phyloP scores from a whole-genome alignment of 208 protist genomes.

The Acanthamoeba sp. region DNA sequence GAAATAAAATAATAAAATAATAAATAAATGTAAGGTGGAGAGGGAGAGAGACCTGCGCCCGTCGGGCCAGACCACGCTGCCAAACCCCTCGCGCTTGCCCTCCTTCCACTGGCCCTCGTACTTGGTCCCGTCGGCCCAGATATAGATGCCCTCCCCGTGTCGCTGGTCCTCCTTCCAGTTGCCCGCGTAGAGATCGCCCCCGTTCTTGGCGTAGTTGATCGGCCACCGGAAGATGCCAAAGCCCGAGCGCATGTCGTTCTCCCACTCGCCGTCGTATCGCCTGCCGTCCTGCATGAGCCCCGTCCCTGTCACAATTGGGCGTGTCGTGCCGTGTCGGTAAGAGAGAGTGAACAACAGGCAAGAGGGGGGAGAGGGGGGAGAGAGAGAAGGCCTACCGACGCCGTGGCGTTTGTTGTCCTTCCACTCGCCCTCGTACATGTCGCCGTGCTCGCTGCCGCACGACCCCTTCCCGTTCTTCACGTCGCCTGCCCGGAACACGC shows the following conservation, averaged over 20 bases:
- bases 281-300: slow-evolving; percentile 25
- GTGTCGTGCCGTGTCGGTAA: too few relatives aligned
- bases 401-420: slow-evolving; percentile 40
- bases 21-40: neutral
- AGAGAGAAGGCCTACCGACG: neutral
- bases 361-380: too few relatives aligned
- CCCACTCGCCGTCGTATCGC: slow-evolving; percentile 39
- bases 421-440: slow-evolving; percentile 38
- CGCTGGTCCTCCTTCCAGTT: slow-evolving; percentile 75
- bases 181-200: slow-evolving; percentile 78
- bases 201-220: slow-evolving; percentile 35
- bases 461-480: slow-evolving; percentile 7
- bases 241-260: slow-evolving; percentile 38
- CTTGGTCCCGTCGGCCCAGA: neutral
- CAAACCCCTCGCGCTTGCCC: slow-evolving; percentile 77
- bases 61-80: slow-evolving; percentile 71
- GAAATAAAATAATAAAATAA: neutral
- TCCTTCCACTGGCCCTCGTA: slow-evolving; percentile 81
- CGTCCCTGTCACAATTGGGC: too few relatives aligned
- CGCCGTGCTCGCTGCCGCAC: neutral
- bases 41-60: slow-evolving; percentile 10
- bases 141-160: slow-evolving; percentile 78
- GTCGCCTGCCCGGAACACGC: neutral
- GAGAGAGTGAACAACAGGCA: too few relatives aligned
- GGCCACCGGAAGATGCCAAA: slow-evolving; percentile 49